Evolutionary conservation across 495 filamentous ascomycete genomes (phyloP), one percentile per base, ranked within the genome.

Genomic region (Penicillium taxi): DNA sequence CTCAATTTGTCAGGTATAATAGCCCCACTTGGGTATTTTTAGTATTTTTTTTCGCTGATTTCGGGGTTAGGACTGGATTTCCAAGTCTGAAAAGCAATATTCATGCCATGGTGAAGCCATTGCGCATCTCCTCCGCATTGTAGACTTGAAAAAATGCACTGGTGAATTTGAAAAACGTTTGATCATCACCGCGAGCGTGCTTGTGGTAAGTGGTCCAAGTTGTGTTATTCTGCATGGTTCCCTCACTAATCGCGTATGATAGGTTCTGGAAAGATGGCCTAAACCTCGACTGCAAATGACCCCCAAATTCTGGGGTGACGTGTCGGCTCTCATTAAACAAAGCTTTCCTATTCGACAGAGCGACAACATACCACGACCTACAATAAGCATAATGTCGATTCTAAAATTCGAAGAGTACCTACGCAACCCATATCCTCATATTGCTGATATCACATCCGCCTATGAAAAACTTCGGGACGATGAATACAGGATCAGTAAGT

Each of bases 1-100:
- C 18, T 51, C 60, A 30, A 57, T 70, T 15, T 62, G 55, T 32
- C 63, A 70, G 54, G 65, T 69, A 37, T 29, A 39, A 20, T 24
- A 9, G n/a, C 1, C 9, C 13, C 13, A 26, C 2, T 20, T 22
- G 37, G n/a, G 25, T 12, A 30, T 23, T 13, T 9, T 32, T 13
- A 37, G 14, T 11, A 33, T 21, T n/a, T 15, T 17, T 14, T 32
- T 26, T 2, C 5, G 15, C 9, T 9, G 26, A 35, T 1, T 32
- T 9, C 2, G 6, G 4, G 11, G 12, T 13, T 16, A 63, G 59
- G 45, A 44, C 40, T 62, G 63, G 50, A 38, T 57, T 13, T 52
- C 47, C 9, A 44, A 30, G 18, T 33, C 24, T 2, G 42, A 48
- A 18, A 49, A 50, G 9, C 40, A 40, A 6, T 30, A 35, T 3